Base-by-base conservation (phyloP, 371 early-diverging fungal species). In the Syncephalastrum contaminatum region DNA sequence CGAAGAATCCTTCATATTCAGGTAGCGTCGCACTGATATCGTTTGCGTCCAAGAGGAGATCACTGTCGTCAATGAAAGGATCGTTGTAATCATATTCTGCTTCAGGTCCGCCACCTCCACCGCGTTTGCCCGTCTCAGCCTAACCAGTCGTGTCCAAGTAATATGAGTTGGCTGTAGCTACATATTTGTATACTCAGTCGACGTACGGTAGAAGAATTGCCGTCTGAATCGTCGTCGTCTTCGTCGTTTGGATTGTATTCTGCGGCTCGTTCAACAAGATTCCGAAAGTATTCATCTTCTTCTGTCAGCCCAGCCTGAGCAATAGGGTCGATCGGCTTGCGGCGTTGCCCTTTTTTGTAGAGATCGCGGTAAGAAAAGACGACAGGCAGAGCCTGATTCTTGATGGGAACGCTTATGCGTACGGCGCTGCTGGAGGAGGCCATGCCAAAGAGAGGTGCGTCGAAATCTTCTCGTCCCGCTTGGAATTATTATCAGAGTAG, bases 31-130 rank as follows among this genome's bases (percentile, higher is more conserved):
- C 36, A 30, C 36, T 30, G 36, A 30, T 55, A 4, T 67, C 59
- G 42, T 14, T 36, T 63, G 59, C 64, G 42, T 78, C 75, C 18
- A 74, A 51, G 55, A 74, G 61, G 64, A 72, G 62, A 16, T 78
- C 78, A 41, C 78, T 78, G 49, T 78, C 78, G 43, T 78, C 78
- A 44, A 78, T 78, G 46, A 78, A 78, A 10, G 74, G 75, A 64
- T 78, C 78, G 13, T 74, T 71, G 24, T 70, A 64, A 44, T 78
- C 78, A 45, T 78, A 78, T 4, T 70, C 63, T 25, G 62, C 62
- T 12, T 43, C 63, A 48, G 30, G 15, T 8, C 27, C 18, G n/a
- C 36, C 40, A 13, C 51, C 36, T n/a, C 39, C 39, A 19, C 48
- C 22, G n/a, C 48, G 48, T 16, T 22, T 48, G 25, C 48, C n/a